Conservation (phyloP, 1,284 basidiomycete species). For the Waitea zeae region DNA sequence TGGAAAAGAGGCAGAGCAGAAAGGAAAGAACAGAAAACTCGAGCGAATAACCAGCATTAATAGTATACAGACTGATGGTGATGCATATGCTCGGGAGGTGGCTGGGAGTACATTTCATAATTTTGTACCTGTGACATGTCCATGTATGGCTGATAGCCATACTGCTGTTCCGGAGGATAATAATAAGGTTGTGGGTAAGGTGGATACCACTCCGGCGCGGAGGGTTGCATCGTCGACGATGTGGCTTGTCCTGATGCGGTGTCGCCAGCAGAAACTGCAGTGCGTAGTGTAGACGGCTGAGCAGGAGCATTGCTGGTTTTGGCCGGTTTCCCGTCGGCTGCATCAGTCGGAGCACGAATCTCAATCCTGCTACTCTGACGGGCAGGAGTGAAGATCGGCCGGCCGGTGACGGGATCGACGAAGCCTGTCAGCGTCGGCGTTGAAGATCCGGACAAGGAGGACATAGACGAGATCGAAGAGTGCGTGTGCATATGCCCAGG, state of each 20-base stretch:
- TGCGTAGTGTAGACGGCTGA: constrained; percentile 2
- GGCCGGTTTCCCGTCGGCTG: constrained; percentile 13
- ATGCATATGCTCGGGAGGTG: neutral
- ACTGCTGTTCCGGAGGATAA: constrained; percentile 53
- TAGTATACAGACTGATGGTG: constrained; percentile 2
- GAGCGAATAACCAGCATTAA: no score
- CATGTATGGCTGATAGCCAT: constrained; percentile 51
- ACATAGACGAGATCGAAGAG: constrained; percentile 36
- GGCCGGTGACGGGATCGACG: constrained; percentile 41
- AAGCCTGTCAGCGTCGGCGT: constrained; percentile 42
- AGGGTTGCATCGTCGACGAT: constrained; percentile 27
- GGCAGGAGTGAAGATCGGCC: constrained; percentile 52
- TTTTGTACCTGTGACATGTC: constrained; percentile 29
- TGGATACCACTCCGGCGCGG: constrained; percentile 34
- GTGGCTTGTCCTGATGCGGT: constrained; percentile 11
- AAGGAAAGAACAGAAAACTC: no score
- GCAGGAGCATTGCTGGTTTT: constrained; percentile 3
- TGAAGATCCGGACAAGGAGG: constrained; percentile 23
- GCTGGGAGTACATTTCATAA: neutral
- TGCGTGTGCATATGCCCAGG: constrained; percentile 42
- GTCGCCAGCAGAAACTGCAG: constrained; percentile 4
- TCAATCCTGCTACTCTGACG: constrained; percentile 54
- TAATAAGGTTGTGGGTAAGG: constrained; percentile 21
- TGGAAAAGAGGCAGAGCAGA: no score
- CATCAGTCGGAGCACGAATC: constrained; percentile 47